These are phyloP conservation scores for Neofusicoccum sp. DNA, from an alignment of 2,329 filamentous ascomycete species.

Conservation along the genomic window DNA sequence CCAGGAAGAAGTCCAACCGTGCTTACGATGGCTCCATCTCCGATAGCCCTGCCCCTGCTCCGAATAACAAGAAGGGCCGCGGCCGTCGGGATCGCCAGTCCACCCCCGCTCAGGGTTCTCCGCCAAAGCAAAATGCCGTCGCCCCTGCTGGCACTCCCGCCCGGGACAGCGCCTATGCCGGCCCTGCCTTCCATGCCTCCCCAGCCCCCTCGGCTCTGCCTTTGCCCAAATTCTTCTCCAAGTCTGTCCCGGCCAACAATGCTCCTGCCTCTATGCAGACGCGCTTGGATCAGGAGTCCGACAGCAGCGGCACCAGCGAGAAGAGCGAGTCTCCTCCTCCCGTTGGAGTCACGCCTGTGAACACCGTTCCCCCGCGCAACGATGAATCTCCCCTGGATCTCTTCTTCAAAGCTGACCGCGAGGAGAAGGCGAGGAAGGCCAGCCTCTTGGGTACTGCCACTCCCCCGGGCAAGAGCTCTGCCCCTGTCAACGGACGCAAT, in stretches of 20 bases:
- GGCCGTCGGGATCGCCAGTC: slow-evolving; percentile 6
- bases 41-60: slow-evolving; percentile 29
- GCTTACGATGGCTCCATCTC: slow-evolving; percentile 48
- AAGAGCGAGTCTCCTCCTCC: slow-evolving; percentile 29
- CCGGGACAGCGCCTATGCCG: slow-evolving; percentile 72
- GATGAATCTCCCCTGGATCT: slow-evolving; percentile 82
- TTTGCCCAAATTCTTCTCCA: slow-evolving; percentile 85
- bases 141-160: slow-evolving; percentile 36
- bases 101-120: not conserved
- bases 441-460: slow-evolving; percentile 34
- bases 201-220: slow-evolving; percentile 88
- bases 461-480: slow-evolving; percentile 30
- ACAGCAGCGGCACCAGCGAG: slow-evolving; percentile 29
- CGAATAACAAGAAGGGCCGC: slow-evolving; percentile 10
- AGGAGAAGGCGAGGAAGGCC: slow-evolving; percentile 68
- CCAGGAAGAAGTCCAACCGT: slow-evolving; percentile 23
- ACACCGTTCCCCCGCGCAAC: slow-evolving; percentile 44
- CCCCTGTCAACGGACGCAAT: slow-evolving; percentile 26
- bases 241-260: slow-evolving; percentile 69
- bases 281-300: slow-evolving; percentile 48
- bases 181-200: slow-evolving; percentile 92
- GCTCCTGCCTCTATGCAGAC: slow-evolving; percentile 48
- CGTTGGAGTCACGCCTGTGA: slow-evolving; percentile 46
- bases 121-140: slow-evolving; percentile 9
- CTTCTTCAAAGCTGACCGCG: slow-evolving; percentile 84